phyloP scores from a whole-genome alignment of 345 rosid genomes.

The Camelina sativa region DNA sequence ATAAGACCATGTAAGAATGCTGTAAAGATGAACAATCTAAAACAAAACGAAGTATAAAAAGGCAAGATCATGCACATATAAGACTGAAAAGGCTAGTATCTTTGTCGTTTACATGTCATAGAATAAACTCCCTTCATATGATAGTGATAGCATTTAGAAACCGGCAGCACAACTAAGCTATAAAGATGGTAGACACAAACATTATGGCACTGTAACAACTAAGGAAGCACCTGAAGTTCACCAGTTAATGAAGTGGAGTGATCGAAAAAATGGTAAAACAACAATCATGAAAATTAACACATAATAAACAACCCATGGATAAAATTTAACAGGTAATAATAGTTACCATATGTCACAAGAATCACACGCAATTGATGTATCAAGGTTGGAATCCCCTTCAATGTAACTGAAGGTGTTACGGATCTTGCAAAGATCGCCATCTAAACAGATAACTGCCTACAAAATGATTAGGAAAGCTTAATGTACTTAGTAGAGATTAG shows the following conservation, averaged over 20 bases:
- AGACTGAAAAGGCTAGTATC: not conserved
- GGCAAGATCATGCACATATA: constrained; percentile 15
- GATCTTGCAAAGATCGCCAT: constrained; percentile 91
- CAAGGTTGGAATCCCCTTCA: constrained; percentile 70
- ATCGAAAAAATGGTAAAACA: not conserved
- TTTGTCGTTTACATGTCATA: constrained; percentile 7
- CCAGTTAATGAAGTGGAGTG: constrained; percentile 20
- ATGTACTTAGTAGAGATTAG: constrained; percentile 32
- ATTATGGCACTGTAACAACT: constrained; percentile 25
- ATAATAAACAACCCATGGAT: constrained; percentile 3
- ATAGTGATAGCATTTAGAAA: constrained; percentile 17
- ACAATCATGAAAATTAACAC: not conserved
- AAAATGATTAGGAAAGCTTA: constrained; percentile 52
- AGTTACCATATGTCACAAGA: constrained; percentile 92
- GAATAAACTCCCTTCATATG: not conserved
- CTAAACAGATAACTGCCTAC: constrained; percentile 99
- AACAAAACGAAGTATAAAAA: constrained; percentile 5
- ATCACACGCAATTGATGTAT: constrained; percentile 99
- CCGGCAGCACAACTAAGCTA: not conserved
- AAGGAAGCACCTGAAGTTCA: constrained; percentile 19
- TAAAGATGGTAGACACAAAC: not conserved
- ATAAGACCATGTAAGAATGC: constrained; percentile 16
- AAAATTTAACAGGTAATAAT: constrained; percentile 26
- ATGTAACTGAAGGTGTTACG: constrained; percentile 55
- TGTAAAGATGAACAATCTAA: constrained; percentile 23